Base-by-base conservation (phyloP, 148 eudicot genomes). In the Pharnaceum exiguum region DNA sequence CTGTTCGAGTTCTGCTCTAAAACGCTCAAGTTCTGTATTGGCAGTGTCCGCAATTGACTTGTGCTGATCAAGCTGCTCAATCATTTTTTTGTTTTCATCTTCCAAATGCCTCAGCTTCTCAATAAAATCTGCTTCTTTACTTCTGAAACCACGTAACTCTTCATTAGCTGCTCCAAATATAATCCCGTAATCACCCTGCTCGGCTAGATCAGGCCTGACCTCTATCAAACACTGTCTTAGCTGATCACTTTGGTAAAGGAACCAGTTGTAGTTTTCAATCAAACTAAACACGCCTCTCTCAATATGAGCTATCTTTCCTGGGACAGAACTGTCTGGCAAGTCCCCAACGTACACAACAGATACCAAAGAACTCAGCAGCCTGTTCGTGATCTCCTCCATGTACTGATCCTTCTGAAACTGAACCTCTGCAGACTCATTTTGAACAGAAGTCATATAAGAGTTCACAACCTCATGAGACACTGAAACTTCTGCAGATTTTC, bases 1-100 rank as follows among this genome's bases (percentile, higher is more conserved):
- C 59, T 93, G 95, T 56, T 93, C 96, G 47, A 85, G 79, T 79
- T 93, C 96, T 44, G 78, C 79, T 74, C 70, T 76, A 24, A 80
- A 61, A 55, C 75, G 82, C 66, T 75, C 79, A 33, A 81, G 69
- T 68, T 88, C 95, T 42, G 67, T 75, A 76, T 73, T 77, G 28
- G 71, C 67, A 40, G 69, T 40, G 59, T 81, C 80, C 12, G 71
- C 52, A 21, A 46, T 35, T 55, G 66, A 68, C 55, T 57, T 78
- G 55, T 69, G 66, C 57, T 73, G 64, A 42, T 76, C 78, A 62
- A 90, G 75, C 61, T 86, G 73, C 71, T 86, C 95, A 60, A 63
- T 64, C 68, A 83, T 62, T 43, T 75, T 71, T 49, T 57, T 58
- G 46, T 73, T 77, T 64, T 79, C 85, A 48, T 72, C 71, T 64